Base-by-base conservation (phyloP, 495 filamentous ascomycete species). In the Haplographium delicatum region DNA sequence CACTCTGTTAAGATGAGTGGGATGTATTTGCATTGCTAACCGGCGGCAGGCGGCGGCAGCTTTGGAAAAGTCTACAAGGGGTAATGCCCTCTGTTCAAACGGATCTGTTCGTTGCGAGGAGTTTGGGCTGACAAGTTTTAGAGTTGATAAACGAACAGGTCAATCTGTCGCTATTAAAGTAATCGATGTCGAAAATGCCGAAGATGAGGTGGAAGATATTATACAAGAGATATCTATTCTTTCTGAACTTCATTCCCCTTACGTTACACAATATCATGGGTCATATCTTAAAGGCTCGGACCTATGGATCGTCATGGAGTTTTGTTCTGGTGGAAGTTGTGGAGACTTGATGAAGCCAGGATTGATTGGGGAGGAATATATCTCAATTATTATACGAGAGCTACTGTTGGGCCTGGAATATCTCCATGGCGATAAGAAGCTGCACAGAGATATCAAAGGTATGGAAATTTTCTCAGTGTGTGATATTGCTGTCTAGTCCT, bases 181-280 rank as follows among this genome's bases (percentile, higher is more conserved):
- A 54, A 96, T 99, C 64, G 93, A 99, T 60, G 90, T 99, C 55
- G 93, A 99, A 67, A 93, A 89, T 65, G 93, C 90, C 61, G 93
- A 96, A 68, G 93, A 99, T 61, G 93, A 99, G 65, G 93, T 99
- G 40, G 89, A 95, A 66, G 93, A 99, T 67, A 97, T 99, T 61
- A 95, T 97, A 60, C 89, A 95, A 60, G 93, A 99, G 66, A 97
- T 99, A 57, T 84, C 89, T 26, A 95, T 99, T 56, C 73, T 99
- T 41, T 94, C 91, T 10, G 93, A 91, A 68, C 82, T 96, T 43
- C 85, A 89, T 62, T 96, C 90, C 22, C 87, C 87, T 7, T 91
- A 91, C 62, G 93, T 99, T 49, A 99, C 93, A 11, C 88, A 93
- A 65, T 99, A 99, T 68, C 85, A 93, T 69, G 90, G 91, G 27